A percentile compares a stretch with the other conserved stretches of the same genome.
phyloP scores from a whole-genome alignment of 2,329 filamentous ascomycete genomes.

The Helotiales sp. region DNA sequence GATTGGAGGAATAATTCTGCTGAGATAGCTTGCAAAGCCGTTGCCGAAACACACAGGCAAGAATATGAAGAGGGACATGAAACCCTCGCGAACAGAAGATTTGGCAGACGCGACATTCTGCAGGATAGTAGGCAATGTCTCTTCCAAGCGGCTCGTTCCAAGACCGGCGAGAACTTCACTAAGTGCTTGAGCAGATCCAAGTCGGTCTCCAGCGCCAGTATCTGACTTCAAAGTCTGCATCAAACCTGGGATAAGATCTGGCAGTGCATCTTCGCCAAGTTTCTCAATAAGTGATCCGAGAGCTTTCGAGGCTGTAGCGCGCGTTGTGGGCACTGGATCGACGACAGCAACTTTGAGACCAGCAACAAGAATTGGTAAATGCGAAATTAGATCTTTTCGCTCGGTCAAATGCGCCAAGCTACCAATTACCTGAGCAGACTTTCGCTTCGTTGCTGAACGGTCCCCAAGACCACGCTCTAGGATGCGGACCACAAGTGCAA shows the following conservation, averaged over 20 bases:
- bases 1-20: constrained; percentile 93
- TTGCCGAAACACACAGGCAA: constrained; percentile 98
- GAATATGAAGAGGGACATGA: constrained; percentile 99
- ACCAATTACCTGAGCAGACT: constrained; percentile 95
- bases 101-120: constrained; percentile 95
- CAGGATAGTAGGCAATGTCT: constrained; percentile 92
- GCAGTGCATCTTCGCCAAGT: constrained; percentile 92
- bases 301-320: constrained; percentile 93
- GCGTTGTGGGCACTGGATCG: constrained; percentile 93
- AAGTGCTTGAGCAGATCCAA: constrained; percentile 94
- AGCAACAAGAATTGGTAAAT: constrained; percentile 88
- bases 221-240: constrained; percentile 98
- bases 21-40: constrained; percentile 94
- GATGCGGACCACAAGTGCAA: constrained; percentile 93
- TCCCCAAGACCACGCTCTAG: constrained; percentile 89
- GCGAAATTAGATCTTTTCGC: constrained; percentile 86
- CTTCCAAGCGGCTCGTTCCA: constrained; percentile 88
- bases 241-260: constrained; percentile 93
- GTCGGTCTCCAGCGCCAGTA: constrained; percentile 90
- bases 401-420: constrained; percentile 96
- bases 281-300: constrained; percentile 97
- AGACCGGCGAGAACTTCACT: constrained; percentile 94
- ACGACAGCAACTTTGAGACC: constrained; percentile 87
- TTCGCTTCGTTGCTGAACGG: constrained; percentile 91
- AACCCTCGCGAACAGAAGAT: constrained; percentile 88